phyloP scores from a whole-genome alignment of 106 monocot species.

The Dactylorhiza incarnata region DNA sequence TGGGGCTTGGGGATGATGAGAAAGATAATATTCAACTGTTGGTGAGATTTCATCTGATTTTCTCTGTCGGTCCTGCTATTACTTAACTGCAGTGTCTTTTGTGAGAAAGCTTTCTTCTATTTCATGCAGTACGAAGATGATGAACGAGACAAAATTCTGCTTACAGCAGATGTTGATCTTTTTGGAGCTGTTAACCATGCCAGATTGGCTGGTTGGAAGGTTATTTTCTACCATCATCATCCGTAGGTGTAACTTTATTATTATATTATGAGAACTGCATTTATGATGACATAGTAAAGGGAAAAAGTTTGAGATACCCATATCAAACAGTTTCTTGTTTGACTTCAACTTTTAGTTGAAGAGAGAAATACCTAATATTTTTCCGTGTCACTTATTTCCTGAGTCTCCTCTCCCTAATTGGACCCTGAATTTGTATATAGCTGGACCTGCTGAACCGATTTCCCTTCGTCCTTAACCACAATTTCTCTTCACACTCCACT shows the following conservation, averaged over 20 bases:
- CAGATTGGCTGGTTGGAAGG: constrained; percentile 72
- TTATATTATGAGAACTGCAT: neutral
- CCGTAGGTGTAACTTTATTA: neutral
- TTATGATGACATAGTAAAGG: neutral
- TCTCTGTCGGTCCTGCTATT: neutral
- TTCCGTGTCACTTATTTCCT: too few relatives aligned
- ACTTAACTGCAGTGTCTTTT: neutral
- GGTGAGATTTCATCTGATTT: constrained; percentile 29
- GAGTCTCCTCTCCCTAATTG: too few relatives aligned
- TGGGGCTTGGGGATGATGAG: constrained; percentile 31
- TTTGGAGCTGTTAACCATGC: constrained; percentile 64
- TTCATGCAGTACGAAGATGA: constrained; percentile 89
- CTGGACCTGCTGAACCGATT: too few relatives aligned
- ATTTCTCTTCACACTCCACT: too few relatives aligned
- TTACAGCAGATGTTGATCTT: constrained; percentile 72
- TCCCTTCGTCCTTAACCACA: too few relatives aligned
- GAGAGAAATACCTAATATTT: too few relatives aligned
- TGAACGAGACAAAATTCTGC: constrained; percentile 78
- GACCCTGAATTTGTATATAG: too few relatives aligned
- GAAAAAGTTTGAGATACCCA: neutral
- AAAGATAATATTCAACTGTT: constrained; percentile 43
- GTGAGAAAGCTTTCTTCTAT: neutral
- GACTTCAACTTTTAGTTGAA: neutral
- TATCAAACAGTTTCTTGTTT: neutral
- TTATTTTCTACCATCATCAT: constrained; percentile 13